Percentiles rank a stretch among this genome's conserved stretches.
phyloP scores from a whole-genome alignment of 2,329 filamentous ascomycete species.

The Pseudocercospora macadamiae region DNA sequence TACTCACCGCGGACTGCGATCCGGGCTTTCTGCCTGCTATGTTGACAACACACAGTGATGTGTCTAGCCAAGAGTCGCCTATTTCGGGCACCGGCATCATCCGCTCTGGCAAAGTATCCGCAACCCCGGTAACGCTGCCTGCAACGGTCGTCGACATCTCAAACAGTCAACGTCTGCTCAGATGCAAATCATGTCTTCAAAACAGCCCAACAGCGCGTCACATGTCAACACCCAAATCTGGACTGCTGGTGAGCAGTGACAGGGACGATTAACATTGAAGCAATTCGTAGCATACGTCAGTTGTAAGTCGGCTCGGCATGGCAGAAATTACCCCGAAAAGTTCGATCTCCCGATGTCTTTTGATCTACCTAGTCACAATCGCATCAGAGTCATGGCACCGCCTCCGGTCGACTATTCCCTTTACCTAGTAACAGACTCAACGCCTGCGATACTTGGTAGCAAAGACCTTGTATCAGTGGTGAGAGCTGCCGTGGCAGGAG shows the following conservation, averaged over 20 bases:
- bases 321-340: too few species aligned
- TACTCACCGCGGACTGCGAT: background rate
- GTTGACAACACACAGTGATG: too few species aligned
- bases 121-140: background rate
- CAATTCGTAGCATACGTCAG: background rate
- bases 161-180: background rate
- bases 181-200: background rate
- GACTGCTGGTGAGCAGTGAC: too few species aligned
- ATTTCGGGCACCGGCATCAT: background rate
- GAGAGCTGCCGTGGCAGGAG: slow-evolving; percentile 73
- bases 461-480: slow-evolving; percentile 74
- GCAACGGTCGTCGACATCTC: background rate
- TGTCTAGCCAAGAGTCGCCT: too few species aligned
- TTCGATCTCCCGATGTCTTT: slow-evolving; percentile 9
- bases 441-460: slow-evolving; percentile 75
- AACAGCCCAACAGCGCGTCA: too few species aligned
- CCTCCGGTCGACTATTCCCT: slow-evolving; percentile 70
- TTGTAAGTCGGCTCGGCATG: background rate
- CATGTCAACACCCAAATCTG: too few species aligned
- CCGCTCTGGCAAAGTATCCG: background rate
- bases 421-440: slow-evolving; percentile 92
- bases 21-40: background rate
- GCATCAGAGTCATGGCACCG: slow-evolving; percentile 23
- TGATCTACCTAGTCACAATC: slow-evolving; percentile 6
- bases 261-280: too few species aligned